Evolutionary conservation across 2,329 filamentous ascomycete species (phyloP).

Genomic region (Ceratocystis diversiconidia): DNA sequence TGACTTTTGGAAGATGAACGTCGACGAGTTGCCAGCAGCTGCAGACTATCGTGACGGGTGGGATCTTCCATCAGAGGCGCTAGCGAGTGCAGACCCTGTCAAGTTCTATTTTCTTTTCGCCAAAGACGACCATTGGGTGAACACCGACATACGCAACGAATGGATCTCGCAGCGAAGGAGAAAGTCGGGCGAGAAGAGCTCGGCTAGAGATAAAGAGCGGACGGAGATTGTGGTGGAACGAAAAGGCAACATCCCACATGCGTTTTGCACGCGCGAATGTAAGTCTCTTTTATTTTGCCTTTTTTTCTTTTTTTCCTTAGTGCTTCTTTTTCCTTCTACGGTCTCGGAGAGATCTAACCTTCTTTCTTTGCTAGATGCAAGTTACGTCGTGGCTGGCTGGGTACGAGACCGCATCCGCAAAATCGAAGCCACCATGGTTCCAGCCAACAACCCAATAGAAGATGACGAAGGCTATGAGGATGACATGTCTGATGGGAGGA

Average conservation of each 20-base stretch:
- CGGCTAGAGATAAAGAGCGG: constrained; percentile 25
- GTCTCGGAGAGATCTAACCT: constrained; percentile 9
- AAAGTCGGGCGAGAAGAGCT: constrained; percentile 2
- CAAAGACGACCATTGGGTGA: constrained; percentile 48
- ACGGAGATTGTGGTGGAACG: constrained; percentile 38
- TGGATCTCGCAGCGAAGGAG: constrained; percentile 31
- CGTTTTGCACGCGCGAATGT: constrained; percentile 38
- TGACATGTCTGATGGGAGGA: constrained; percentile 15
- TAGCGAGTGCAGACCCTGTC: constrained; percentile 19
- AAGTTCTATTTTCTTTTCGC: constrained; percentile 49
- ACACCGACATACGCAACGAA: constrained; percentile 38
- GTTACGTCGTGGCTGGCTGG: constrained; percentile 17
- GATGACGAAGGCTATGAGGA: constrained; percentile 17
- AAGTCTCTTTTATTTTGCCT: constrained; percentile 19
- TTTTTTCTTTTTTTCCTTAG: not conserved
- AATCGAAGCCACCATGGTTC: constrained; percentile 18
- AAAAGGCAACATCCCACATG: constrained; percentile 42
- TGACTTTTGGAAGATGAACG: constrained; percentile 37
- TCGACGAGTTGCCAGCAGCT: constrained; percentile 8
- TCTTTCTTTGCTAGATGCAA: constrained; percentile 11
- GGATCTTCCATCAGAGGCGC: constrained; percentile 20
- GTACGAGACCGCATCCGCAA: constrained; percentile 18
- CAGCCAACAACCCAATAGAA: constrained; percentile 8
- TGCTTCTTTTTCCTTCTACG: not conserved
- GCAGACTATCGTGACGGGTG: constrained; percentile 5